Base-by-base conservation (phyloP, 2,329 filamentous ascomycete species). In the Berkeleyomyces rouxiae region DNA sequence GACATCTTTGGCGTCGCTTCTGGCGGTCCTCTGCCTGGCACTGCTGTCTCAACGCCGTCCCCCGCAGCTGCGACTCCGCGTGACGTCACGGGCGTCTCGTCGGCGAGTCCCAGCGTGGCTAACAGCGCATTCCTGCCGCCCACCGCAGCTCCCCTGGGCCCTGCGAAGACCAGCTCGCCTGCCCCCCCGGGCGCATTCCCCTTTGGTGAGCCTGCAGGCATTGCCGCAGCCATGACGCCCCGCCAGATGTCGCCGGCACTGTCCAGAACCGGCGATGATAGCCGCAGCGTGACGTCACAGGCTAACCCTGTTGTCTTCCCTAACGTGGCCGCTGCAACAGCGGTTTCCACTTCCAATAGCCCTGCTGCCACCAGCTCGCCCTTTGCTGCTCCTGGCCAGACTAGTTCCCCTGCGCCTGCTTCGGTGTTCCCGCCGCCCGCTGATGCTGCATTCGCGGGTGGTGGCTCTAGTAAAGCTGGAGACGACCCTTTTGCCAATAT, bases 221-320 rank as follows among this genome's bases (percentile, higher is more conserved):
- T 83, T 16, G 39, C 61, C 31, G 57, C 55, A 33, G 42, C 63
- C 16, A 62, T 62, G 55, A 90, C 88, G 23, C 93, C 90, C 13
- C 85, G 87, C 37, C 87, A 87, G 72, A 86, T 86, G 6, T 88
- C 88, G 33, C 86, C 87, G 31, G 85, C 89, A 49, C 81, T 81
- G 58, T 76, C 75, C 11, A 72, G 74, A 31, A 66, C 67, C 83
- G 87, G 63, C 7, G 64, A 65, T 43, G 66, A 67, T 37, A 49
- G 43, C 10, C 62, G 61, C 5, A 61, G 61, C 33, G 55, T 47
- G 16, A 46, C 62, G 7, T 63, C 65, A 16, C 58, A 61, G 68
- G 70, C 70, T 57, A 69, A 68, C 42, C 68, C 72, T 60, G 70
- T 65, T 67, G 69, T 68, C 61, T 70, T 66, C 51, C 69, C 67